Evolutionary conservation across 2,329 filamentous ascomycete genomes (phyloP), one percentile per base, ranked within the genome.

Genomic region (Sporothrix globosa): DNA sequence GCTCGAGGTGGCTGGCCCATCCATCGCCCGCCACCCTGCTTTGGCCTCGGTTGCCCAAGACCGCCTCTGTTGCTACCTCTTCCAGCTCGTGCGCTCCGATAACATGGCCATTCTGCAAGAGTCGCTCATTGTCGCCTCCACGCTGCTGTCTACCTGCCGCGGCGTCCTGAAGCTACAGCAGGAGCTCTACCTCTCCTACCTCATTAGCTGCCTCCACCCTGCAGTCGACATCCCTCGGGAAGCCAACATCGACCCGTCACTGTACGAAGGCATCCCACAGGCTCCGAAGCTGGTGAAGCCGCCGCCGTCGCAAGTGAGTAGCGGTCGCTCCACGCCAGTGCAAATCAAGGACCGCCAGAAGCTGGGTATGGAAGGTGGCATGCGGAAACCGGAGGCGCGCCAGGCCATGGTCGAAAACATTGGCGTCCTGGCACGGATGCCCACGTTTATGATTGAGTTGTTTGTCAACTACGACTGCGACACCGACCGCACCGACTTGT

Each of bases 381-480:
- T 92, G 48, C 87, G 96, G 73, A 97, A 96, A 78, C 96, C 96
- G 3, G 96, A 99, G 80, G 94, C 96, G 41, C 88, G 96, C 75
- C 96, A 99, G 83, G 94, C 96, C 44, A 99, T 99, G 96, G 93
- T 99, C 4, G 96, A 99, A 81, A 97, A 92, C 75, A 91, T 99
- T 58, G 94, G 95, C 48, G 93, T 95, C 69, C 83, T 99, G 72
- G 92, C 93, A 50, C 88, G 96, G 54, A 97, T 99, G 84, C 93
- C 96, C 0, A 94, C 90, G 54, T 99, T 96, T 77, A 93, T 98
- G 88, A 89, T 91, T 13, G 96, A 99, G 79, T 85, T 99, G 9
- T 99, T 97, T 78, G 89, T 98, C 80, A 99, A 99, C 80, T 99
- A 98, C 78, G 96, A 99, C 79, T 99, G 95, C 77, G 94, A 98